Base-by-base conservation (phyloP, 768 basidiomycete genomes). In the Kwoniella botswanensis region DNA sequence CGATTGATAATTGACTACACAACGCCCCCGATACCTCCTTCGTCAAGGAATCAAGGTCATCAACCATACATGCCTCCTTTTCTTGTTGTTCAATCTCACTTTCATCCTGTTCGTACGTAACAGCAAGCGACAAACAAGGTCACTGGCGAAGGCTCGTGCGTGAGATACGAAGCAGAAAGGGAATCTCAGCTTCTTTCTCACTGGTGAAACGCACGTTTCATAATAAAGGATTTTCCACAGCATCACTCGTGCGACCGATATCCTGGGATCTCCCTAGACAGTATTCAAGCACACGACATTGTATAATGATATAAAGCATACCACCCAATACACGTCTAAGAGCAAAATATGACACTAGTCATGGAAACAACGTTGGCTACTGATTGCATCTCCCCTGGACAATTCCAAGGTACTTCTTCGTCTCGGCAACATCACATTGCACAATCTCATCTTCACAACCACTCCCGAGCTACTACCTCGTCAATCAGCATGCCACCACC, bases 401-500 rank as follows among this genome's bases (percentile, higher is more conserved):
- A 52, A 0, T 52, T 15, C 15, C 21, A 52, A 52, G 15, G 21
- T 52, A 52, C 15, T 24, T 26, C 22, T 29, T 13, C 10, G 1
- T 0, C 15, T 35, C 57, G 6, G 1, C 57, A 58, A 29, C 26
- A 58, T 35, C 57, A 7, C 29, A 21, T 1, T 41, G 0, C 17
- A 26, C 57, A 13, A 6, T n/a, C 57, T 29, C 17, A 59, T 35
- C 35, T 17, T 50, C 46, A 50, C 35, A 35, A 1, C 1, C 18
- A n/a, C 0, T 2, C 13, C 10, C 24, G 13, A 1, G 12, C 55
- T 1, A 56, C 2, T 26, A 6, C 55, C 29, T 5, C 35, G 4
- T 61, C 42, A 61, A 35, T 11, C 50, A 41, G 53, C 26, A 71
- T 60, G 63, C 64, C 54, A 61, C 26, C 61, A 3, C 61, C 60